Conservation (phyloP, 169 alveolate species). For the Plasmodium fragile region DNA sequence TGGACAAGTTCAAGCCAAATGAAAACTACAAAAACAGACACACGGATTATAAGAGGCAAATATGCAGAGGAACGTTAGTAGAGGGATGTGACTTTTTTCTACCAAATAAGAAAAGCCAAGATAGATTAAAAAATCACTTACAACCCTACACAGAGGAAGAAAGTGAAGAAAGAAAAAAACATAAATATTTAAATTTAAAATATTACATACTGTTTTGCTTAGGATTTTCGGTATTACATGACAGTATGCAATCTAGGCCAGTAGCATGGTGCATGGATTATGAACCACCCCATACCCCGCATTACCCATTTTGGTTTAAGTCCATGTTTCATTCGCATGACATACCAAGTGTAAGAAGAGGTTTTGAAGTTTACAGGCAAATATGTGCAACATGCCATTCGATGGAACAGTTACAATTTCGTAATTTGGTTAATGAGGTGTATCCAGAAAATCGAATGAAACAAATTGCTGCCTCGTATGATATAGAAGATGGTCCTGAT, state of each 20-base stretch:
- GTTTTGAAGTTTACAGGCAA: slow-evolving; percentile 91
- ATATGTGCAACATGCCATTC: slow-evolving; percentile 93
- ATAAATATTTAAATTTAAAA: slow-evolving; percentile 86
- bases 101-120: slow-evolving; percentile 85
- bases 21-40: slow-evolving; percentile 84
- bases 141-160: slow-evolving; percentile 91
- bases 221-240: slow-evolving; percentile 89
- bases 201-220: slow-evolving; percentile 86
- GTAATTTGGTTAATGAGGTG: slow-evolving; percentile 89
- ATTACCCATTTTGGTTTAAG: slow-evolving; percentile 92
- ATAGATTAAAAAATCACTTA: slow-evolving; percentile 86
- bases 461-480: slow-evolving; percentile 91
- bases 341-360: slow-evolving; percentile 89
- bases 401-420: slow-evolving; percentile 88
- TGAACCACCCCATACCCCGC: slow-evolving; percentile 90
- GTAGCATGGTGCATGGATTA: slow-evolving; percentile 91
- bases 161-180: slow-evolving; percentile 83
- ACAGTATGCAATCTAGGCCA: slow-evolving; percentile 89
- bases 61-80: slow-evolving; percentile 88
- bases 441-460: slow-evolving; percentile 90
- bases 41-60: slow-evolving; percentile 89
- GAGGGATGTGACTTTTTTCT: slow-evolving; percentile 90
- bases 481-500: slow-evolving; percentile 91
- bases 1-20: slow-evolving; percentile 86
- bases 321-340: slow-evolving; percentile 90